Base-by-base conservation (phyloP, 805 yeast genomes). In the Brettanomyces naardenensis region DNA sequence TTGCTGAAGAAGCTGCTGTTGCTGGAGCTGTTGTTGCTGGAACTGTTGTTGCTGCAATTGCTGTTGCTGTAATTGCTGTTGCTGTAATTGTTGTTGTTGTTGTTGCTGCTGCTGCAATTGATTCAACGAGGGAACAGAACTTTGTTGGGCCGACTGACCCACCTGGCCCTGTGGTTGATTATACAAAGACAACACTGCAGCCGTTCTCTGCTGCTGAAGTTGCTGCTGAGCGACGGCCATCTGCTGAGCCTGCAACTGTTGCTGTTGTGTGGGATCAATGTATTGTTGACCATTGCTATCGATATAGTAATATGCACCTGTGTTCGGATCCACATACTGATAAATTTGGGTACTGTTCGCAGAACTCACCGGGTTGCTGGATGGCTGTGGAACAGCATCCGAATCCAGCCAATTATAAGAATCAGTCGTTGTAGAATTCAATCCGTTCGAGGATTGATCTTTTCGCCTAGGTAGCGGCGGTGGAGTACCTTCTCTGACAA, bases 241-340 rank as follows among this genome's bases (percentile, higher is more conserved):
- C 33, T 57, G 59, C 38, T 36, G 17, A 36, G 47, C 36, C 23
- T 45, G 47, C 40, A 43, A 52, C 43, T 44, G 47, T 37, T 48
- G 47, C 34, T 46, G 41, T 28, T 69, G 74, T 37, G 49, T 61
- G 7, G 73, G 71, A 48, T 71, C 75, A 40, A 71, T 51, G 44
- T 71, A 72, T 49, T 80, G 83, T 48, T 80, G 87, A 2, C 80
- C 80, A 32, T 71, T 75, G 9, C 78, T 69, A 49, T 82, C 89
- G 26, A 81, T 73, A 48, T 81, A 82, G 25, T 73, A 68, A 4
- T 80, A 58, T 34, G 75, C 70, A 10, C 90, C 89, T 0, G 87
- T 79, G 6, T 70, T 62, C 3, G 88, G 87, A 48, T 82, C 89
- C 17, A 80, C 67, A 52, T 77, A 82, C 51, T 80, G 90, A 48